These are phyloP conservation scores for Fusarium circinatum DNA, from an alignment of 2,329 filamentous ascomycete genomes.

Conservation along the genomic window DNA sequence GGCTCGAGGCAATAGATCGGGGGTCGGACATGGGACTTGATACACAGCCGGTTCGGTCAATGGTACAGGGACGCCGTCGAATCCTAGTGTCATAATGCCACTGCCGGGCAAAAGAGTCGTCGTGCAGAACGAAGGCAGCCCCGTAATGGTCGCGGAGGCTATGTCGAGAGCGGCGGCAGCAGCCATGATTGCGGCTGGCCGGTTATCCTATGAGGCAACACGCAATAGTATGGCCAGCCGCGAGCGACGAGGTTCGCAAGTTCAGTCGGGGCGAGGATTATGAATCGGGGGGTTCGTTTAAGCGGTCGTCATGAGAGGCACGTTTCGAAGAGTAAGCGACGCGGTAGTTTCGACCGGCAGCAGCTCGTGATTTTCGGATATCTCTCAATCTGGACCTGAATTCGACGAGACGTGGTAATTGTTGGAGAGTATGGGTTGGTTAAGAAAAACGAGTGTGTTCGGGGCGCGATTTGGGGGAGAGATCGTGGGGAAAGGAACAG, in stretches of 20 bases:
- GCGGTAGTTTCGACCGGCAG: neutral
- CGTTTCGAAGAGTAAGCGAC: neutral
- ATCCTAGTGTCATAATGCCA: conserved; percentile 61
- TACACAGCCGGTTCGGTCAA: conserved; percentile 70
- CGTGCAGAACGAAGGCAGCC: conserved; percentile 51
- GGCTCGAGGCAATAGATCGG: conserved; percentile 35
- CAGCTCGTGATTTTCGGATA: conserved; percentile 1
- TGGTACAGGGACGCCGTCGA: conserved; percentile 63
- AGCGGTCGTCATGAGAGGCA: conserved; percentile 36
- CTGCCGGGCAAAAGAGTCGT: conserved; percentile 56
- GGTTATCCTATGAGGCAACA: conserved; percentile 26
- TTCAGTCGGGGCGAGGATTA: neutral
- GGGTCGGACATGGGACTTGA: conserved; percentile 47
- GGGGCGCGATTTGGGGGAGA: conserved; percentile 20
- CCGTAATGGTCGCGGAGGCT: conserved; percentile 43
- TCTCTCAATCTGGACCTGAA: neutral
- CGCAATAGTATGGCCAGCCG: conserved; percentile 42
- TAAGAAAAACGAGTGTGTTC: conserved; percentile 17
- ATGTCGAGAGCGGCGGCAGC: conserved; percentile 30
- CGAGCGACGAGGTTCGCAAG: conserved; percentile 39
- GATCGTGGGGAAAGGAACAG: conserved; percentile 23
- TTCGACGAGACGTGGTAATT: conserved; percentile 1
- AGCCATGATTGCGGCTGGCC: conserved; percentile 44
- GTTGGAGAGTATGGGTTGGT: neutral
- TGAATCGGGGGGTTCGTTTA: conserved; percentile 19